These are phyloP conservation scores for Phytopythium vexans DNA, from an alignment of 352 stramenopile species.

Conservation along the genomic window DNA sequence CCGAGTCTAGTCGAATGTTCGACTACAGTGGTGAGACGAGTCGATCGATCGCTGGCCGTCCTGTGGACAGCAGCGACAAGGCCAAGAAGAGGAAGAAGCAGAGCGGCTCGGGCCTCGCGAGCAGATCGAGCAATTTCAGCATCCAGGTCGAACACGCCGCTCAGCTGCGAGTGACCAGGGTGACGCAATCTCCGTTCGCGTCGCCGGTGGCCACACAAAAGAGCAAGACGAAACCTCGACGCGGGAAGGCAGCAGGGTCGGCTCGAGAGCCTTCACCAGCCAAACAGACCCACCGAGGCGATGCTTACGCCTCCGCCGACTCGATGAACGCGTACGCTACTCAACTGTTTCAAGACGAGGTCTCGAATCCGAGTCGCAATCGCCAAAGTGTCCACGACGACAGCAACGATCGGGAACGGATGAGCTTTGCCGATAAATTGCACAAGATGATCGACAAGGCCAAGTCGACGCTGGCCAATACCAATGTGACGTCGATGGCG, in stretches of 20 bases:
- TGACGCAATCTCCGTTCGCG: slow-evolving; percentile 19
- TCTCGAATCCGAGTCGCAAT: slow-evolving; percentile 4
- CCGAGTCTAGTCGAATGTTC: slow-evolving; percentile 19
- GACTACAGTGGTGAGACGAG: slow-evolving; percentile 11
- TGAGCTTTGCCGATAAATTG: slow-evolving; percentile 83
- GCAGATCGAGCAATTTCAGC: slow-evolving; percentile 18
- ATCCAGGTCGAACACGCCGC: slow-evolving; percentile 39
- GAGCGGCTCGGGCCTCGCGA: slow-evolving; percentile 3
- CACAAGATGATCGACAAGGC: slow-evolving; percentile 89
- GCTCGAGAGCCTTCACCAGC: too few species aligned
- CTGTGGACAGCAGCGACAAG: slow-evolving; percentile 5
- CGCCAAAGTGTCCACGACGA: slow-evolving; percentile 13
- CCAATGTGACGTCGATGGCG: slow-evolving; percentile 12
- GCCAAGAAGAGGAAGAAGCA: slow-evolving; percentile 38
- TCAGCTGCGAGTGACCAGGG: slow-evolving; percentile 34
- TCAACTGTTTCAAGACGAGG: slow-evolving; percentile 59
- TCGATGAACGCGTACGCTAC: slow-evolving; percentile 68
- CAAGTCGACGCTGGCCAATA: slow-evolving; percentile 54
- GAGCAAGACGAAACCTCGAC: too few species aligned
- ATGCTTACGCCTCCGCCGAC: slow-evolving; percentile 10
- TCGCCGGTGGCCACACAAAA: slow-evolving; percentile 11
- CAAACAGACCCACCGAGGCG: too few species aligned
- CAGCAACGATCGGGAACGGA: slow-evolving; percentile 48
- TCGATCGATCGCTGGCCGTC: slow-evolving; percentile 3
- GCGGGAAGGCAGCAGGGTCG: too few species aligned